phyloP scores from a whole-genome alignment of 2,329 filamentous ascomycete genomes.

The Clonostachys byssicola region DNA sequence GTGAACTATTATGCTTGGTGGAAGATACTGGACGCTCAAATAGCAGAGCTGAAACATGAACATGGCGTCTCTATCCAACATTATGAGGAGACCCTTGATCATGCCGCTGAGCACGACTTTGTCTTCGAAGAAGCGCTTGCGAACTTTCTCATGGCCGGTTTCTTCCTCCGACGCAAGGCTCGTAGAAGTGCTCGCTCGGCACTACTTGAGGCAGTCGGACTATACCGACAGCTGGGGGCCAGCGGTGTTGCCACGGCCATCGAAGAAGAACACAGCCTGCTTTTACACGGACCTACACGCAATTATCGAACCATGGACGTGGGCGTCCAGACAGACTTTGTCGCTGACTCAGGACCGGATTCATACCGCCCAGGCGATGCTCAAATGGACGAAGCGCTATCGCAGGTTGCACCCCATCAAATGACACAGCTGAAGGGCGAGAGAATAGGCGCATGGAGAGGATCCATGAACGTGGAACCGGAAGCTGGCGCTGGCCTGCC shows the following conservation, averaged over 20 bases:
- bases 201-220: conserved; percentile 60
- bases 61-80: conserved; percentile 54
- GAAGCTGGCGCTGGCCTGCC: conserved; percentile 61
- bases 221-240: conserved; percentile 67
- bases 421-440: conserved; percentile 50
- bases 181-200: conserved; percentile 66
- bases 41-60: conserved; percentile 57
- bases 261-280: conserved; percentile 61
- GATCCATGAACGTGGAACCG: conserved; percentile 48
- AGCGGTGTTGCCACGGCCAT: conserved; percentile 65
- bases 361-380: conserved; percentile 14
- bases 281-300: conserved; percentile 58
- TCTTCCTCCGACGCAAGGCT: conserved; percentile 61
- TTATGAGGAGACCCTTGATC: conserved; percentile 71
- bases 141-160: conserved; percentile 71
- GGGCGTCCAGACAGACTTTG: conserved; percentile 68
- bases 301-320: conserved; percentile 57
- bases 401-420: conserved; percentile 34
- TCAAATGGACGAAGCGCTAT: conserved; percentile 36
- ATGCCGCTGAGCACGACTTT: conserved; percentile 63
- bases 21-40: conserved; percentile 62
- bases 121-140: conserved; percentile 68
- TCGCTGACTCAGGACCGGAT: conserved; percentile 43
- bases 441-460: conserved; percentile 59
- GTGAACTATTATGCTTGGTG: conserved; percentile 72